These are phyloP conservation scores for Didymella arachidicola DNA, from an alignment of 2,329 filamentous ascomycete species.

Conservation along the genomic window DNA sequence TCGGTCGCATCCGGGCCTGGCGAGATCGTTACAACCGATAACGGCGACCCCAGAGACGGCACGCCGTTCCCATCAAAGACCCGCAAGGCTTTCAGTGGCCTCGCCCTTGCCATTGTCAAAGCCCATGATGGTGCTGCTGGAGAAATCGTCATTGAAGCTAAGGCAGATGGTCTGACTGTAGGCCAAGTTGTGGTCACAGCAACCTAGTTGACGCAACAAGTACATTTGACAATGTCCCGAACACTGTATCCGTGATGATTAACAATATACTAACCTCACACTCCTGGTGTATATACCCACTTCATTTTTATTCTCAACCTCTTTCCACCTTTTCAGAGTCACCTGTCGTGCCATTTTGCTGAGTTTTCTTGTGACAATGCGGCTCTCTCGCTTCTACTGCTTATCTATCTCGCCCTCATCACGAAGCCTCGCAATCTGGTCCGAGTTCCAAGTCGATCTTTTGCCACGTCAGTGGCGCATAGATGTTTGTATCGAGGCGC, in stretches of 20 bases:
- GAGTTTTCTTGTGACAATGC: neutral
- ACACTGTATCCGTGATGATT: neutral
- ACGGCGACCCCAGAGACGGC: conserved; percentile 53
- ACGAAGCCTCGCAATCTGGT: neutral
- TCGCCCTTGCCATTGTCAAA: conserved; percentile 36
- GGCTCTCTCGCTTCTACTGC: neutral
- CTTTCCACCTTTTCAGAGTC: neutral
- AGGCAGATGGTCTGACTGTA: conserved; percentile 7
- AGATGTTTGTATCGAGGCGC: neutral
- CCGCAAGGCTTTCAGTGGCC: conserved; percentile 38
- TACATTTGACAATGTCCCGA: neutral
- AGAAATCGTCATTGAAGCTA: conserved; percentile 25
- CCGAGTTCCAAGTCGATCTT: neutral
- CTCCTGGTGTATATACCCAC: neutral
- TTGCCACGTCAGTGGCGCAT: neutral
- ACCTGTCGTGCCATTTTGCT: no score
- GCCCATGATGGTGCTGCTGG: conserved; percentile 18
- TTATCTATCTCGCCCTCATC: neutral
- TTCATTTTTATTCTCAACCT: neutral
- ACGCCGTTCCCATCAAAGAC: conserved; percentile 31
- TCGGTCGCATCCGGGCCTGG: conserved; percentile 51
- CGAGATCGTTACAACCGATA: conserved; percentile 61
- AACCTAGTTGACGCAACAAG: neutral
- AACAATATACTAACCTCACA: neutral
- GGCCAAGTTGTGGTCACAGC: conserved; percentile 4